Percentiles rank a stretch among this genome's conserved stretches.
phyloP scores from a whole-genome alignment of 2,329 filamentous ascomycete genomes.

The Cytospora paraplurivora region DNA sequence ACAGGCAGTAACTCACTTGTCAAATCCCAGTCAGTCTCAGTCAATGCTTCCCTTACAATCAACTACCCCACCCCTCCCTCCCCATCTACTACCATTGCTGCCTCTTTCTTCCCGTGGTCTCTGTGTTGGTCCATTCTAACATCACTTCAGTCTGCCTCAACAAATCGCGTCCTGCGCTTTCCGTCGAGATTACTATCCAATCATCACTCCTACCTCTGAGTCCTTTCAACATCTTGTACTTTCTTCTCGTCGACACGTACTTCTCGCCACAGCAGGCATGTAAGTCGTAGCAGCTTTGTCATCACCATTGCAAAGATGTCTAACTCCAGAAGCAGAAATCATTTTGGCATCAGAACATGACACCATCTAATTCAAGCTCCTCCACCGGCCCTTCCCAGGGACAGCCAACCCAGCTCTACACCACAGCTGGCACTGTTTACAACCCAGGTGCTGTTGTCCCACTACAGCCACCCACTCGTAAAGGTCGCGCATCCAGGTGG shows the following conservation, averaged over 20 bases:
- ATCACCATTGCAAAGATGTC: not conserved
- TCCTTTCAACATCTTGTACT: not conserved
- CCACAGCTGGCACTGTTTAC: slow-evolving; percentile 59
- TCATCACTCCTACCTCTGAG: not conserved
- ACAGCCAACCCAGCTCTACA: slow-evolving; percentile 44
- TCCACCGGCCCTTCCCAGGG: slow-evolving; percentile 23
- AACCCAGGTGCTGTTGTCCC: slow-evolving; percentile 49
- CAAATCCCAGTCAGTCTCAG: not conserved
- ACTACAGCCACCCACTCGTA: slow-evolving; percentile 54
- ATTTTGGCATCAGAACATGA: not conserved
- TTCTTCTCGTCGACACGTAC: not conserved
- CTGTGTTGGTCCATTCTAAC: not conserved
- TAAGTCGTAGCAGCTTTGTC: slow-evolving; percentile 3
- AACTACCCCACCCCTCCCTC: not conserved
- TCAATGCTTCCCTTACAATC: not conserved
- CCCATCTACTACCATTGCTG: not conserved
- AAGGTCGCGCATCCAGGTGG: slow-evolving; percentile 51
- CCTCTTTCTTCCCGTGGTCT: slow-evolving; percentile 2
- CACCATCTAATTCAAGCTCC: slow-evolving; percentile 27
- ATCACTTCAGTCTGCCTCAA: not conserved
- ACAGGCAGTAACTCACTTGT: not conserved
- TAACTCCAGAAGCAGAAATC: not conserved
- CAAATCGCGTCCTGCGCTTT: no score
- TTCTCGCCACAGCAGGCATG: slow-evolving; percentile 5
- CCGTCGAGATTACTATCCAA: not conserved